A percentile compares a stretch with the other conserved stretches of the same genome.
These are phyloP conservation scores for Trametes pubescens DNA, from an alignment of 1,284 basidiomycete species.

Conservation along the genomic window DNA sequence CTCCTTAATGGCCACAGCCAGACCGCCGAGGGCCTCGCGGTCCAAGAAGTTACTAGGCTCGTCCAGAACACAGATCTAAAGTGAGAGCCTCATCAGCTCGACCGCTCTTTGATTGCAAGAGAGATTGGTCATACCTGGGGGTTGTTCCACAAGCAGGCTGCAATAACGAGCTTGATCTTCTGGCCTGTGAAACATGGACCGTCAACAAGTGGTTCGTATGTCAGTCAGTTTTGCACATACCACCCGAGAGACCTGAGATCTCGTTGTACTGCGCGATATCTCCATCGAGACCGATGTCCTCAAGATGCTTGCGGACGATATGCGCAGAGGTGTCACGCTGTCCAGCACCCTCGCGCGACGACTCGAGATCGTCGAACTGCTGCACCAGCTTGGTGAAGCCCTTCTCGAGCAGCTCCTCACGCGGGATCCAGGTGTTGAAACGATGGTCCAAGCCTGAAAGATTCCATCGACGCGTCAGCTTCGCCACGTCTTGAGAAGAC, in stretches of 20 bases:
- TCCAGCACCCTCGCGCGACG: constrained; percentile 93
- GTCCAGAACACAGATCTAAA: constrained; percentile 80
- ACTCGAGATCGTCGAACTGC: constrained; percentile 97
- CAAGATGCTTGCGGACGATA: constrained; percentile 88
- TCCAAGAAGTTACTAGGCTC: constrained; percentile 99
- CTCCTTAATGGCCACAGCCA: constrained; percentile 95
- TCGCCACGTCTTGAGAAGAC: neutral
- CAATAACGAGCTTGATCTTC: constrained; percentile 98
- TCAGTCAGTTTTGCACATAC: constrained; percentile 46
- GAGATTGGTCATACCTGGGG: constrained; percentile 69
- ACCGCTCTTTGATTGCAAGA: neutral
- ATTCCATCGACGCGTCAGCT: neutral
- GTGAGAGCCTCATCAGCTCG: constrained; percentile 1
- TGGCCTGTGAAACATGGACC: constrained; percentile 60
- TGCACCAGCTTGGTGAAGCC: constrained; percentile 93
- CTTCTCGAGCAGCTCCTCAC: constrained; percentile 88
- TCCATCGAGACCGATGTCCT: constrained; percentile 96
- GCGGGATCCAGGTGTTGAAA: constrained; percentile 94
- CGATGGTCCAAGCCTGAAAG: constrained; percentile 80
- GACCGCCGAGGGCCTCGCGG: constrained; percentile 87
- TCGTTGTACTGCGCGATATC: constrained; percentile 98
- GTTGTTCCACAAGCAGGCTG: constrained; percentile 95
- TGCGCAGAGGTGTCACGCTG: constrained; percentile 83
- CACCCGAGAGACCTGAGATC: constrained; percentile 89
- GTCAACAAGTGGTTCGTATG: neutral